Percentiles rank a stretch among this genome's conserved stretches.
Evolutionary conservation across 768 basidiomycete species (phyloP).

Genomic region (Lactarius indigo): DNA sequence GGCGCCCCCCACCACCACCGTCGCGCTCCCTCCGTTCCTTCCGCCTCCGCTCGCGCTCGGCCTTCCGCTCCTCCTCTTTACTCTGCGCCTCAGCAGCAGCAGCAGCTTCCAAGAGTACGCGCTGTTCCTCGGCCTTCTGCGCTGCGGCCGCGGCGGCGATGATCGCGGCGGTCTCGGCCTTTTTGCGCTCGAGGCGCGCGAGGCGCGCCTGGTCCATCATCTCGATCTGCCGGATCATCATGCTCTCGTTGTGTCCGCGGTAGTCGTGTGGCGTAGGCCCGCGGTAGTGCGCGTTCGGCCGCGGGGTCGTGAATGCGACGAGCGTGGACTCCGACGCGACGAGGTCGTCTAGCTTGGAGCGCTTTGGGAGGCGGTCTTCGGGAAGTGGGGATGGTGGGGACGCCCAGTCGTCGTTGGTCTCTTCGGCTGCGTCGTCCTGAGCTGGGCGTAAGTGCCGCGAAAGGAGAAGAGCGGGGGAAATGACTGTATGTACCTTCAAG

Average conservation of each 20-base stretch:
- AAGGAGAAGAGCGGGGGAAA: neutral
- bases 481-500: conserved; percentile 39
- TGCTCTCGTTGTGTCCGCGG: neutral
- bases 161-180: conserved; percentile 37
- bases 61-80: conserved; percentile 26
- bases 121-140: conserved; percentile 26
- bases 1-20: conserved; percentile 12
- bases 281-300: neutral
- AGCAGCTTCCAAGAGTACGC: conserved; percentile 24
- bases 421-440: conserved; percentile 31
- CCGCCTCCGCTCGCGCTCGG: conserved; percentile 29
- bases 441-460: neutral
- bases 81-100: conserved; percentile 27
- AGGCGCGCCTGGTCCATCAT: conserved; percentile 12
- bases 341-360: conserved; percentile 25
- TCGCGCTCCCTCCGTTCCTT: conserved; percentile 30
- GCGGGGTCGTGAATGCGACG: conserved; percentile 18
- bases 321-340: conserved; percentile 14
- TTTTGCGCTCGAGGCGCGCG: conserved; percentile 21
- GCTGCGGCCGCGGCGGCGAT: conserved; percentile 41
- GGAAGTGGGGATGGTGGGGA: conserved; percentile 10
- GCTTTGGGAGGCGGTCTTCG: conserved; percentile 27
- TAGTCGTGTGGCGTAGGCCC: neutral
- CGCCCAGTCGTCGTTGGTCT: conserved; percentile 7
- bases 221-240: neutral